Conservation (phyloP, 2,329 filamentous ascomycete genomes). For the Cladosporium sp. region DNA sequence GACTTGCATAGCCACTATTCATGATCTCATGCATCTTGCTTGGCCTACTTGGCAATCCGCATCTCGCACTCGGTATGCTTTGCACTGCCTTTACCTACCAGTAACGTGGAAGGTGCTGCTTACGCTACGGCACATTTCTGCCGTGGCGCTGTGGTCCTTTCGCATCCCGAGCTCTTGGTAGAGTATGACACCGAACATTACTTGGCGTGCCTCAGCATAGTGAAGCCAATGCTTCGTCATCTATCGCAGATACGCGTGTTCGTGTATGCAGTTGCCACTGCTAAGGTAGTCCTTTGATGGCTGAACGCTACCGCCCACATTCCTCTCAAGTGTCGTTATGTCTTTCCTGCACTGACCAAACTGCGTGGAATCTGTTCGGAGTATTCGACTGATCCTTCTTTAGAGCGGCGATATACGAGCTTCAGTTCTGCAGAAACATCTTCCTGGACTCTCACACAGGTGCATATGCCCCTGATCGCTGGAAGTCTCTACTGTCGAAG, state of each 20-base stretch:
- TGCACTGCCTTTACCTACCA: constrained; percentile 1
- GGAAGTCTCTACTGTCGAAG: no score
- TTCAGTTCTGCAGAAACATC: no score
- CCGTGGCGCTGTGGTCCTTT: not conserved
- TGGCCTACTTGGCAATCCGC: constrained; percentile 13
- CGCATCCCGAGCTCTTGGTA: not conserved
- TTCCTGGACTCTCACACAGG: no score
- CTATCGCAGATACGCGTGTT: not conserved
- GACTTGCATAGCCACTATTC: not conserved
- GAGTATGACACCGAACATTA: not conserved
- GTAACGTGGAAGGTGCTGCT: not conserved
- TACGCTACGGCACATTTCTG: not conserved
- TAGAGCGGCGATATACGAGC: no score
- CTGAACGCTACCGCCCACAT: no score
- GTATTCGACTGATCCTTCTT: no score
- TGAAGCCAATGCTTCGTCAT: not conserved
- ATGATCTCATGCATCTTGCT: constrained; percentile 11
- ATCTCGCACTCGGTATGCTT: constrained; percentile 2
- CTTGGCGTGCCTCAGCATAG: not conserved
- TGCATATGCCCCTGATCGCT: no score
- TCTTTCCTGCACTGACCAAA: no score
- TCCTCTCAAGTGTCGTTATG: no score
- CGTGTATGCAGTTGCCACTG: not conserved
- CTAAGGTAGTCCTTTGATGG: constrained; percentile 1
- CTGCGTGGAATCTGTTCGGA: no score